These are phyloP conservation scores for Aspergillus neoniger DNA, from an alignment of 2,329 filamentous ascomycete species.

Conservation along the genomic window DNA sequence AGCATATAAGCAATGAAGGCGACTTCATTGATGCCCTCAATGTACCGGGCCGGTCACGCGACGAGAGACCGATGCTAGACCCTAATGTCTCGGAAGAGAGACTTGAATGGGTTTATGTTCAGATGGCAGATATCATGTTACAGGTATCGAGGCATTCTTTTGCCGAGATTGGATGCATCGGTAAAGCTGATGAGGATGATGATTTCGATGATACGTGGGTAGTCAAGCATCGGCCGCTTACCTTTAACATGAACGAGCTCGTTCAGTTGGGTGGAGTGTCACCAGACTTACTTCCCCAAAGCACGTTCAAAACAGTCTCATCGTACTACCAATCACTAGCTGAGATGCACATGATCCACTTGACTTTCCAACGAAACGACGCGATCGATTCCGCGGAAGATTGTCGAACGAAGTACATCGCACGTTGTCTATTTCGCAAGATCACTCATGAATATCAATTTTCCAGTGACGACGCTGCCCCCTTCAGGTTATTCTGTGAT, in stretches of 20 bases:
- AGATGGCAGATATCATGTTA: constrained; percentile 28
- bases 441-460: neutral
- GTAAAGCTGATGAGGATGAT: constrained; percentile 21
- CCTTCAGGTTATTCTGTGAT: constrained; percentile 28
- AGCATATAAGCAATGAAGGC: neutral
- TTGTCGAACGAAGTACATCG: constrained; percentile 5
- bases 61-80: constrained; percentile 14
- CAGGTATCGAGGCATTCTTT: constrained; percentile 38
- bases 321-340: constrained; percentile 3
- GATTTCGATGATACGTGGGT: constrained; percentile 29
- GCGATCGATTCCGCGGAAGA: neutral
- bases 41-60: neutral
- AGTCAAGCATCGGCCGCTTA: constrained; percentile 39
- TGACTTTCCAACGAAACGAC: constrained; percentile 4
- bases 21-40: constrained; percentile 4
- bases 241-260: constrained; percentile 46
- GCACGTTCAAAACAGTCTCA: neutral
- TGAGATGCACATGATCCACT: constrained; percentile 4
- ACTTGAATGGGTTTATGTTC: constrained; percentile 15
- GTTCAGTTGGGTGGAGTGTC: constrained; percentile 36
- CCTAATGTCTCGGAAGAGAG: constrained; percentile 10
- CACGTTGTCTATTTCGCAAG: constrained; percentile 1
- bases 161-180: constrained; percentile 39
- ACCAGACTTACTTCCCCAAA: constrained; percentile 29
- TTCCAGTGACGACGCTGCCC: constrained; percentile 6